Percentiles rank a stretch among this genome's conserved stretches.
Evolutionary conservation across 768 basidiomycete species (phyloP).

Genomic region (Suillus bovinus): DNA sequence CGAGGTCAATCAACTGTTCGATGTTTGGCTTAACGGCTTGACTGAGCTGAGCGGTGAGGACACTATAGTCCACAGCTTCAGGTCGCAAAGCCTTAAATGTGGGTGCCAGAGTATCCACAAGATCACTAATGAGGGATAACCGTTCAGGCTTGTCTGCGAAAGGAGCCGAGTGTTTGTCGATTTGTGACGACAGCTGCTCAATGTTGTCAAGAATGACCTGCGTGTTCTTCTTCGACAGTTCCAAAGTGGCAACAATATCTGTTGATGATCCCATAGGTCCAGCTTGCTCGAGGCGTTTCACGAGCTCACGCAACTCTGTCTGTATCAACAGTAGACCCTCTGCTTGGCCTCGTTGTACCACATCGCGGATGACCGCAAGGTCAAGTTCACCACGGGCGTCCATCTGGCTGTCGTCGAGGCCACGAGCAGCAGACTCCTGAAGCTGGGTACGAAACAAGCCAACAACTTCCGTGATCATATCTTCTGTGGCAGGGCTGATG

Average conservation of each 20-base stretch:
- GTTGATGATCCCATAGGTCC: conserved; percentile 19
- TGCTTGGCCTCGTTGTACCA: conserved; percentile 66
- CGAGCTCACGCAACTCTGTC: conserved; percentile 55
- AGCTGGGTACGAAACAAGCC: conserved; percentile 68
- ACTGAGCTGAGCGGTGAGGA: conserved; percentile 69
- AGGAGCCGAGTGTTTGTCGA: conserved; percentile 32
- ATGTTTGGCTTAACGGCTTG: conserved; percentile 91
- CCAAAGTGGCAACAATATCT: conserved; percentile 50
- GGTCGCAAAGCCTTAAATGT: conserved; percentile 58
- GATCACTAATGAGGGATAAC: conserved; percentile 59
- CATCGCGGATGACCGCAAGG: conserved; percentile 70
- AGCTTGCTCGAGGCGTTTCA: conserved; percentile 42
- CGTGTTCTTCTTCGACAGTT: conserved; percentile 59
- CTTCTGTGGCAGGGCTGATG: conserved; percentile 52
- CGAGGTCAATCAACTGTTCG: conserved; percentile 83
- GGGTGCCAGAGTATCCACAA: conserved; percentile 59
- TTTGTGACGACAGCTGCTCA: conserved; percentile 41
- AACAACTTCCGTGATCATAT: conserved; percentile 65
- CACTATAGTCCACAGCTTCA: conserved; percentile 77
- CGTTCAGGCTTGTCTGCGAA: conserved; percentile 46
- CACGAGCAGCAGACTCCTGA: conserved; percentile 58
- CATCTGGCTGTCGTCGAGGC: conserved; percentile 60
- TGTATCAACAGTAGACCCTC: conserved; percentile 59
- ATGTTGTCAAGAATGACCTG: conserved; percentile 62
- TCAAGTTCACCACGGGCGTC: conserved; percentile 80